Conservation (phyloP, 441 rosid species). For the Eutrema salsugineum region DNA sequence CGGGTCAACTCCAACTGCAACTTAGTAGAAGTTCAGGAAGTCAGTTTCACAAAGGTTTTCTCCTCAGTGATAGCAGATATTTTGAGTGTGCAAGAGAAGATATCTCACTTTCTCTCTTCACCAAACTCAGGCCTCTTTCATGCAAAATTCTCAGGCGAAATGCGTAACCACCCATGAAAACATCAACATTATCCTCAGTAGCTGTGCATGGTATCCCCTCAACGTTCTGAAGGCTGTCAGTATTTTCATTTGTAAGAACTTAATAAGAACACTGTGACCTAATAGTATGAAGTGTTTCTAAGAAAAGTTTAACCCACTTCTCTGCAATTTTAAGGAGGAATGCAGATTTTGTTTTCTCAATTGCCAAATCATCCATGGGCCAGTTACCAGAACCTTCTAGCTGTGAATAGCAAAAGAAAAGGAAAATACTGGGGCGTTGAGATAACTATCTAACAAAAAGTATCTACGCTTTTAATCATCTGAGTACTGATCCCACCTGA, state of each 20-base stretch:
- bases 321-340: constrained; percentile 92
- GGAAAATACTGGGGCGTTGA: neutral
- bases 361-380: constrained; percentile 85
- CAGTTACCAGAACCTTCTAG: constrained; percentile 98
- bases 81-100: constrained; percentile 17
- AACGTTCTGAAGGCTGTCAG: constrained; percentile 60
- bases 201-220: constrained; percentile 76
- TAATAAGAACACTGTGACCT: neutral
- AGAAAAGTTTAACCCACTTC: constrained; percentile 44
- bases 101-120: constrained; percentile 68
- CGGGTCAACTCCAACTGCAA: constrained; percentile 54
- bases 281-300: constrained; percentile 10
- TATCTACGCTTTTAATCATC: neutral
- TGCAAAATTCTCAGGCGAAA: constrained; percentile 87
- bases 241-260: constrained; percentile 1
- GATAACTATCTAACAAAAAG: constrained; percentile 11
- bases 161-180: constrained; percentile 74
- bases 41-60: constrained; percentile 9
- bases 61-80: neutral
- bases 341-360: constrained; percentile 87
- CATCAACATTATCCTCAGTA: constrained; percentile 71
- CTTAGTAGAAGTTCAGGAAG: constrained; percentile 10
- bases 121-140: constrained; percentile 84
- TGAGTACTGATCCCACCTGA: constrained; percentile 49
- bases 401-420: constrained; percentile 35